Evolutionary conservation across 2,329 filamentous ascomycete genomes (phyloP).

Genomic region (Hypoxylon sp.): DNA sequence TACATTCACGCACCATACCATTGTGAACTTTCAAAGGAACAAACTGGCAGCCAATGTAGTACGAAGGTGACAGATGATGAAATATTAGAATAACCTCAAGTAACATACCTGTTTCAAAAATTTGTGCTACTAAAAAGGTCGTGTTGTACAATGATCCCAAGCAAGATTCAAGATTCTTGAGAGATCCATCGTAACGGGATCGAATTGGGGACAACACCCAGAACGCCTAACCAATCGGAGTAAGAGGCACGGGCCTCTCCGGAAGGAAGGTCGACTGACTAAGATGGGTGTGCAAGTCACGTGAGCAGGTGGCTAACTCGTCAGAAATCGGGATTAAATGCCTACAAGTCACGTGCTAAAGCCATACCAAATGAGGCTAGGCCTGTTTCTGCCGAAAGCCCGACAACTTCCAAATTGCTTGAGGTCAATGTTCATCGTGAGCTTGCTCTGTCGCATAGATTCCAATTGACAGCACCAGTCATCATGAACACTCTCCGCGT

Average conservation of each 20-base stretch:
- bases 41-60: background rate
- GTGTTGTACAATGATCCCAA: background rate
- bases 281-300: conserved; percentile 22
- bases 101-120: background rate
- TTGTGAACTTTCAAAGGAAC: background rate
- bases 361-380: conserved; percentile 58
- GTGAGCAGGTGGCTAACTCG: conserved; percentile 9
- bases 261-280: conserved; percentile 22
- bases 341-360: conserved; percentile 56
- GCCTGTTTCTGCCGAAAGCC: conserved; percentile 43
- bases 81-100: conserved; percentile 1
- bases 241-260: background rate
- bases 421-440: conserved; percentile 60
- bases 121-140: background rate
- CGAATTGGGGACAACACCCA: background rate
- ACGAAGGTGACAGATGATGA: background rate
- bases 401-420: conserved; percentile 60
- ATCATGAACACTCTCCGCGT: conserved; percentile 96
- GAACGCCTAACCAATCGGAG: too few relatives aligned
- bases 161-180: conserved; percentile 1
- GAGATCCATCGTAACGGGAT: background rate
- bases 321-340: background rate
- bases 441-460: conserved; percentile 62
- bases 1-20: background rate
- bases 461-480: conserved; percentile 65